Base-by-base conservation (phyloP, 306 rosid species). In the Glycine latifolia region DNA sequence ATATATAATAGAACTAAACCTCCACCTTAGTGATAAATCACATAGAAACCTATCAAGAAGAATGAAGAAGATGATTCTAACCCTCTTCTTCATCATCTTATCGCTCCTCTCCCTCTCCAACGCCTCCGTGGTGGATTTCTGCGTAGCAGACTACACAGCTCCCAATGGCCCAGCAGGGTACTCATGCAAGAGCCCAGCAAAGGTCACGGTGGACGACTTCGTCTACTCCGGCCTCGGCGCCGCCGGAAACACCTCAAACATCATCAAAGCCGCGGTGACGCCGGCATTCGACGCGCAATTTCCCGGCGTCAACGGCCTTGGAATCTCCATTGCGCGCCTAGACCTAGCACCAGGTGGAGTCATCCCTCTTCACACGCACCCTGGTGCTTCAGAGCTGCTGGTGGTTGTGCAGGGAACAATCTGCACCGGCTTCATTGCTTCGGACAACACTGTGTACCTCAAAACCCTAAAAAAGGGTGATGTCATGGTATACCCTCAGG, bases 321-420 rank as follows among this genome's bases (percentile, higher is more conserved):
- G 94, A 2, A 47, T 95, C 14, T 95, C 97, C 5, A 0, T 84
- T 0, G 91, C 87, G 0, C 97, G 95, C 11, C 47, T 89, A 0
- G 99, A 95, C 86, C 48, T 95, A 2, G 97, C 88, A 0, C 5
- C 11, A 0, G 89, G 70, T 0, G 98, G 99, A 3, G 95, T 91
- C 2, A 70, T 93, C 15, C 97, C 99, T 5, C 83, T 95, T 9
- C 98, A 95, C 84, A 90, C 97, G 0, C 99, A 95, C 87, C 97
- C 92, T 0, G 92, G 93, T 0, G 99, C 77, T 39, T 85, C 91
- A 1, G 97, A 93, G 49, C 5, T 86, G 3, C 73, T 93, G 5
- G 3, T 86, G 6, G 89, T 93, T 0, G 13, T 81, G 14, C 53
- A 84, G 66, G 99, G 99, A 1, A 53, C 41, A 39, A 85, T 95